A percentile compares a stretch with the other conserved stretches of the same genome.
Evolutionary conservation across 2,329 filamentous ascomycete species (phyloP).

Genomic region (Venturia effusa): DNA sequence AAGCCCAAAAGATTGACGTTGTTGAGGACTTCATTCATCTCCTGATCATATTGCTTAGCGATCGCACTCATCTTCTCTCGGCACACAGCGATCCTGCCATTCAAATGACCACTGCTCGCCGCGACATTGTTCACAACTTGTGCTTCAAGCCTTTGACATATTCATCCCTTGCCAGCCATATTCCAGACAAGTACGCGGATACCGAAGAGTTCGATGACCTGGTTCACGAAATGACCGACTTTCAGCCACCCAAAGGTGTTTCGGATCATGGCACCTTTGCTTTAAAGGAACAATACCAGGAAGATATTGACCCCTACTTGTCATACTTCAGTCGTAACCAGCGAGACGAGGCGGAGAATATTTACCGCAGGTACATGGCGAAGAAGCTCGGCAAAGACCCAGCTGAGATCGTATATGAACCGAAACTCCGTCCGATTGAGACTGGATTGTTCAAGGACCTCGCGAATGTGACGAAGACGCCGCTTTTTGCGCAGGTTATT

Average conservation of each 20-base stretch:
- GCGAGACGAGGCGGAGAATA: slow-evolving; percentile 83
- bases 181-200: slow-evolving; percentile 83
- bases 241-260: slow-evolving; percentile 80
- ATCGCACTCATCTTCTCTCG: slow-evolving; percentile 69
- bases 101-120: slow-evolving; percentile 61
- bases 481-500: slow-evolving; percentile 80
- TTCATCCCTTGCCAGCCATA: slow-evolving; percentile 75
- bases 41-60: slow-evolving; percentile 80
- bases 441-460: slow-evolving; percentile 69
- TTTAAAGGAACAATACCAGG: slow-evolving; percentile 73
- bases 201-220: slow-evolving; percentile 79
- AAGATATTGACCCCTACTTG: slow-evolving; percentile 88
- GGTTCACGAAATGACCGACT: slow-evolving; percentile 77
- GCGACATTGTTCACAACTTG: slow-evolving; percentile 84
- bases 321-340: slow-evolving; percentile 96
- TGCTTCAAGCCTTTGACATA: slow-evolving; percentile 96
- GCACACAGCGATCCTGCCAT: slow-evolving; percentile 54
- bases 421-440: slow-evolving; percentile 64
- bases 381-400: slow-evolving; percentile 72
- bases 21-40: slow-evolving; percentile 94
- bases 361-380: slow-evolving; percentile 78
- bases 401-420: slow-evolving; percentile 85
- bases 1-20: slow-evolving; percentile 79
- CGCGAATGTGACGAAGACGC: slow-evolving; percentile 68
- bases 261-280: slow-evolving; percentile 93